Conservation (phyloP, 495 filamentous ascomycete species). For the Podospora sp. region DNA sequence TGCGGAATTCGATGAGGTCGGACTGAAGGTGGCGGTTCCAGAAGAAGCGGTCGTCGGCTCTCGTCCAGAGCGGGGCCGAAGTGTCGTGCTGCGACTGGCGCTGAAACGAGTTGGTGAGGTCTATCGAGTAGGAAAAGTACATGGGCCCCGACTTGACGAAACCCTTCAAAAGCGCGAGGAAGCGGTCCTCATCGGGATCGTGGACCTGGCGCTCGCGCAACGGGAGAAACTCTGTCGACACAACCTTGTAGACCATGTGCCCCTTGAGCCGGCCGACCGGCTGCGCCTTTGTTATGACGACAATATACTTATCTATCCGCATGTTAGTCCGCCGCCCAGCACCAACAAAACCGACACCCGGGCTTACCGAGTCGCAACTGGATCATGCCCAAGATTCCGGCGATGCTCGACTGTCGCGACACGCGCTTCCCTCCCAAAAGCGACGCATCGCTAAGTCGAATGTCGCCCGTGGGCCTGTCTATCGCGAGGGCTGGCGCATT, state of each 20-base stretch:
- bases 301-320: constrained; percentile 85
- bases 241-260: constrained; percentile 89
- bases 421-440: constrained; percentile 77
- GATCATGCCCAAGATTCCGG: constrained; percentile 91
- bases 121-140: constrained; percentile 97
- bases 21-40: constrained; percentile 94
- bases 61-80: constrained; percentile 78
- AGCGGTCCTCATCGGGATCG: constrained; percentile 91
- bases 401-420: constrained; percentile 73
- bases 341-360: constrained; percentile 1
- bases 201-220: constrained; percentile 88
- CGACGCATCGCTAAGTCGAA: constrained; percentile 78
- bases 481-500: constrained; percentile 83
- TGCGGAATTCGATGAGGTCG: constrained; percentile 85
- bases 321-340: constrained; percentile 21
- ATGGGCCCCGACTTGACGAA: constrained; percentile 82
- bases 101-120: constrained; percentile 94
- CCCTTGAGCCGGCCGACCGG: constrained; percentile 88
- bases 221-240: constrained; percentile 89
- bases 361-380: constrained; percentile 79
- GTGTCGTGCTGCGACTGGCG: constrained; percentile 75
- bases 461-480: constrained; percentile 89
- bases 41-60: constrained; percentile 96
- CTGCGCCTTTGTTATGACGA: constrained; percentile 92
- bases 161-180: constrained; percentile 74